These are phyloP conservation scores for Lagenidium sp. DNA, from an alignment of 352 stramenopile species.

Conservation along the genomic window DNA sequence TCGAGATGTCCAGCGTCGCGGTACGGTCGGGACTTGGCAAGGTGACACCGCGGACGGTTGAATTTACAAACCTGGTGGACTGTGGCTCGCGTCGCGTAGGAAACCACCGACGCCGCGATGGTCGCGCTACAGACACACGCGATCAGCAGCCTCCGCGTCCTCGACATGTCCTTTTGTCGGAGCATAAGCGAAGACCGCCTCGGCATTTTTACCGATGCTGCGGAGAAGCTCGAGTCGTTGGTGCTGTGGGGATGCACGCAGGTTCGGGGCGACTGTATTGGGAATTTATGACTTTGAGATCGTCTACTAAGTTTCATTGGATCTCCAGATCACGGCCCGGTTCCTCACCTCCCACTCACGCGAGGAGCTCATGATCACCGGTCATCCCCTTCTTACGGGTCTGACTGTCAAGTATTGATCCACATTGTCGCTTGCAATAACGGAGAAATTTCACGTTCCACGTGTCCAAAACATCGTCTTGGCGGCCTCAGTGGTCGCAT, in stretches of 20 bases:
- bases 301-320: too few relatives aligned
- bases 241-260: slow-evolving; percentile 75
- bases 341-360: slow-evolving; percentile 62
- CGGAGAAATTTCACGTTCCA: too few relatives aligned
- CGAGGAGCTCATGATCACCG: slow-evolving; percentile 50
- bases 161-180: slow-evolving; percentile 77
- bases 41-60: too few relatives aligned
- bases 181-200: slow-evolving; percentile 61
- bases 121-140: slow-evolving; percentile 42
- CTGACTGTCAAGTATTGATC: slow-evolving; percentile 57
- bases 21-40: too few relatives aligned
- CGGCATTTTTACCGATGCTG: slow-evolving; percentile 42
- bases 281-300: neutral
- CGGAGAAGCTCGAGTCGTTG: slow-evolving; percentile 31
- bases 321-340: slow-evolving; percentile 47
- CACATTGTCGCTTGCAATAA: too few relatives aligned
- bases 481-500: too few relatives aligned
- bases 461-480: too few relatives aligned
- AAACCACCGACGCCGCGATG: slow-evolving; percentile 45
- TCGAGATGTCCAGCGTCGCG: slow-evolving; percentile 72
- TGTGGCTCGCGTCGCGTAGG: slow-evolving; percentile 14
- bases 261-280: slow-evolving; percentile 24
- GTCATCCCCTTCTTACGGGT: slow-evolving; percentile 63
- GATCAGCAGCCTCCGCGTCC: slow-evolving; percentile 20
- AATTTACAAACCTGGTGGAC: too few relatives aligned